Percentiles rank a stretch among this genome's conserved stretches.
Evolutionary conservation across 192 early-diverging fungal genomes (phyloP).

Genomic region (Coemansia sp.): DNA sequence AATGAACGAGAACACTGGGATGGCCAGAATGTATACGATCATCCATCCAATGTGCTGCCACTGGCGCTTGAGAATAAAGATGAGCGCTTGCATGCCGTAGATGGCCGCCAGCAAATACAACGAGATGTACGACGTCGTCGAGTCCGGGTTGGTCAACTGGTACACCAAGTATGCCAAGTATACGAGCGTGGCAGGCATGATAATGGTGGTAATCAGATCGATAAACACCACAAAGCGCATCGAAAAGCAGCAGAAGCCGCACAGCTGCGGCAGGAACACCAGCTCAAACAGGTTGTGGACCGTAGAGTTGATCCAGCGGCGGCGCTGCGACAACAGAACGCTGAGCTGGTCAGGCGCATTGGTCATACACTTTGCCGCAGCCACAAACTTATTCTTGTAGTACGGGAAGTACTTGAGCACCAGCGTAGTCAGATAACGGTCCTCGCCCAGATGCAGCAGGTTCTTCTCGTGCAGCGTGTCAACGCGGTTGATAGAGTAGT

Average conservation of each 20-base stretch:
- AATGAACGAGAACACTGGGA: constrained; percentile 81
- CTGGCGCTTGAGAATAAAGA: constrained; percentile 85
- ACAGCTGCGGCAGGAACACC: constrained; percentile 77
- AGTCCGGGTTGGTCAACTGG: constrained; percentile 59
- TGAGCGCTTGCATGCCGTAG: constrained; percentile 87
- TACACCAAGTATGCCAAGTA: constrained; percentile 81
- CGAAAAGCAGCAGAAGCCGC: constrained; percentile 96
- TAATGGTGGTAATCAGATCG: constrained; percentile 85
- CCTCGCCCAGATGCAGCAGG: constrained; percentile 95
- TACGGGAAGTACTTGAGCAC: constrained; percentile 98
- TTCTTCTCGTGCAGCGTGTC: constrained; percentile 99
- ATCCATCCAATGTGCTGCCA: constrained; percentile 96
- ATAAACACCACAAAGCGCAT: constrained; percentile 97
- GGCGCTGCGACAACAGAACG: constrained; percentile 93
- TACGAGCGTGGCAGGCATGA: constrained; percentile 77
- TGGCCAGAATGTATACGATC: constrained; percentile 90
- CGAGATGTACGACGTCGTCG: constrained; percentile 72
- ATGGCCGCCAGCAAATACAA: constrained; percentile 80
- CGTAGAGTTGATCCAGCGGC: constrained; percentile 99
- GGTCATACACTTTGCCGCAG: constrained; percentile 91
- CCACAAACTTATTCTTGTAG: constrained; percentile 90
- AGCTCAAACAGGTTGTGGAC: constrained; percentile 98
- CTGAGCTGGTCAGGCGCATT: constrained; percentile 91
- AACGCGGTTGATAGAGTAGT: constrained; percentile 91
- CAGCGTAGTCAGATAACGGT: constrained; percentile 93